Conservation (phyloP, 352 stramenopile species). For the Peronospora tabacina region DNA sequence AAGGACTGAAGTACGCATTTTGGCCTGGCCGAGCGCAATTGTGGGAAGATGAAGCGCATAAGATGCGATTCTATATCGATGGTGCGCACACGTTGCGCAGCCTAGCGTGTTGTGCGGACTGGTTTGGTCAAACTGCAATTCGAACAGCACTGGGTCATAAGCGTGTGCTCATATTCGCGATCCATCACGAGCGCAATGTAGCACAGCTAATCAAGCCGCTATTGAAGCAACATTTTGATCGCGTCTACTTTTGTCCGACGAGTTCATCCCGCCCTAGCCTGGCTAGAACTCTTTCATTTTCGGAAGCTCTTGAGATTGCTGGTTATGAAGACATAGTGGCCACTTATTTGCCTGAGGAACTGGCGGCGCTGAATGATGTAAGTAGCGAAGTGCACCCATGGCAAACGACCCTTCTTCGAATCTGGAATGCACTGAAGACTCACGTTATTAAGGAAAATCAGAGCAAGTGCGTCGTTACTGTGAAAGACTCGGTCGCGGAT, state of each 20-base stretch:
- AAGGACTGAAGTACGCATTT: constrained; percentile 51
- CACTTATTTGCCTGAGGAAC: constrained; percentile 37
- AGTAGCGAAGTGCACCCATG: constrained; percentile 37
- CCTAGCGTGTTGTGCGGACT: constrained; percentile 63
- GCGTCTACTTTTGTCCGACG: constrained; percentile 71
- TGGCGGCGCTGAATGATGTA: constrained; percentile 38
- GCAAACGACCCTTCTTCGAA: constrained; percentile 47
- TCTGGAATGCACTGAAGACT: constrained; percentile 46
- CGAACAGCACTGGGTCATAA: constrained; percentile 16
- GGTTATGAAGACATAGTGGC: constrained; percentile 31
- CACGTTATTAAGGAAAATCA: constrained; percentile 29
- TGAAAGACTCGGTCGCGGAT: constrained; percentile 53
- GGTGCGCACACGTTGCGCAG: constrained; percentile 83
- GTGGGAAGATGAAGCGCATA: constrained; percentile 35
- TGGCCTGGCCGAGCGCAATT: constrained; percentile 77
- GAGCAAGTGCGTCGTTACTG: constrained; percentile 24
- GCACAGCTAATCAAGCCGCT: constrained; percentile 54
- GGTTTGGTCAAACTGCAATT: constrained; percentile 41
- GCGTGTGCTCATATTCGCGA: constrained; percentile 68
- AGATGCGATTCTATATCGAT: constrained; percentile 72
- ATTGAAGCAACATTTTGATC: constrained; percentile 54
- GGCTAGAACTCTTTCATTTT: constrained; percentile 63
- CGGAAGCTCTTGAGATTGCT: constrained; percentile 41
- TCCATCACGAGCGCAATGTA: constrained; percentile 80
- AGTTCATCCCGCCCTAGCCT: constrained; percentile 51